Percentiles rank a stretch among this genome's conserved stretches.
These are phyloP conservation scores for Entomortierella lignicola DNA, from an alignment of 192 early-diverging fungal species.

Conservation along the genomic window DNA sequence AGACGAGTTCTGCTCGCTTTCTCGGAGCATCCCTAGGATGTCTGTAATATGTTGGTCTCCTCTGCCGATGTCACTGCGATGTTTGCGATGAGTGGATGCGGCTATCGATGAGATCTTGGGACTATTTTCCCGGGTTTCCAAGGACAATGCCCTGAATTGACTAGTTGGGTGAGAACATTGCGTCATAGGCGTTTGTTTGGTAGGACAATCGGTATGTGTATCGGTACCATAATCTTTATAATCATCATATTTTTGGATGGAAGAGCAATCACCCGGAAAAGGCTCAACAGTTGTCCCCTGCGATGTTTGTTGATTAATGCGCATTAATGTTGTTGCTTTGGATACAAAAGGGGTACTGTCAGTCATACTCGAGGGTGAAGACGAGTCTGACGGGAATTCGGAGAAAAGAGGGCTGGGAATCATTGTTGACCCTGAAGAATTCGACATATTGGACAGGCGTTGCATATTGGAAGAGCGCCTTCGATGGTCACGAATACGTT, in stretches of 20 bases:
- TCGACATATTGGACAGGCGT: neutral
- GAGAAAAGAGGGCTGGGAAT: neutral
- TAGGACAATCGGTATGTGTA: neutral
- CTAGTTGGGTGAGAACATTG: neutral
- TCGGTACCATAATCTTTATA: neutral
- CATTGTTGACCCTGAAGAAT: neutral
- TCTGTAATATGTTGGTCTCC: constrained; percentile 10
- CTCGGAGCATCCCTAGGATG: constrained; percentile 35
- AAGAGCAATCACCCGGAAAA: neutral
- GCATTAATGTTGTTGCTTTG: constrained; percentile 8
- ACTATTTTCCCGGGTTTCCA: neutral
- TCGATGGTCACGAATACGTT: constrained; percentile 15
- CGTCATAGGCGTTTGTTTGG: neutral
- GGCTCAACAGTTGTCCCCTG: neutral
- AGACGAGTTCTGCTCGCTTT: constrained; percentile 3
- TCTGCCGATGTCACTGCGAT: constrained; percentile 25
- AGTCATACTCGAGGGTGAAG: constrained; percentile 12
- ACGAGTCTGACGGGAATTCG: neutral
- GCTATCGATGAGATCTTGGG: too few species aligned
- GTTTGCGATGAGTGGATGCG: constrained; percentile 12
- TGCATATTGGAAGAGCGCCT: constrained; percentile 27
- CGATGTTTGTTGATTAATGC: neutral
- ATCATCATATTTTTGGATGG: constrained; percentile 22
- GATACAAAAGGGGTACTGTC: neutral
- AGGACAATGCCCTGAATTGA: too few species aligned